Conservation (phyloP, 805 yeast species). For the Metschnikowia continentalis region DNA sequence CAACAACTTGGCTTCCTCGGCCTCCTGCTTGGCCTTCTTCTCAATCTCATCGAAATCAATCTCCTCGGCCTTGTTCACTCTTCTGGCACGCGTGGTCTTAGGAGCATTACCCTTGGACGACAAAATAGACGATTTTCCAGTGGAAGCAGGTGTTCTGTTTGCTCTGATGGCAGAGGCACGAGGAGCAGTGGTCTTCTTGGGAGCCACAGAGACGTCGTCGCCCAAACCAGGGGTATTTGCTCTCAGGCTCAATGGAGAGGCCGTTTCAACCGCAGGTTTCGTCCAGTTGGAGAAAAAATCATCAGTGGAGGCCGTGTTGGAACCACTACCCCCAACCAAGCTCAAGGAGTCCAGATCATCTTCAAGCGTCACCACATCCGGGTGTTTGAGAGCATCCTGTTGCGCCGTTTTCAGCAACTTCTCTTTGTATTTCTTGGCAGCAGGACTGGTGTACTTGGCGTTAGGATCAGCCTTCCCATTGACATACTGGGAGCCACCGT, state of each 20-base stretch:
- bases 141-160: constrained; percentile 25
- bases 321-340: constrained; percentile 30
- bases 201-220: constrained; percentile 26
- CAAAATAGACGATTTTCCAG: constrained; percentile 29
- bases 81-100: constrained; percentile 54
- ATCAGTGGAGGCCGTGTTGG: constrained; percentile 51
- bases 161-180: constrained; percentile 27
- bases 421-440: constrained; percentile 77
- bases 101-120: constrained; percentile 52
- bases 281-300: constrained; percentile 93
- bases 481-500: constrained; percentile 77
- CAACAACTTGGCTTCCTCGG: constrained; percentile 56
- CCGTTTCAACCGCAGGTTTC: constrained; percentile 58
- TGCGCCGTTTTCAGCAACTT: constrained; percentile 68
- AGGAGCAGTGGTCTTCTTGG: constrained; percentile 14
- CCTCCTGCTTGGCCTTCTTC: constrained; percentile 78
- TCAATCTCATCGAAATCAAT: constrained; percentile 60
- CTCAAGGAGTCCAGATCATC: constrained; percentile 68
- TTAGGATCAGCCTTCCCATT: constrained; percentile 54
- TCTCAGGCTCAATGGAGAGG: constrained; percentile 48
- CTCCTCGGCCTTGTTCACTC: constrained; percentile 45
- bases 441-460: constrained; percentile 73
- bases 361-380: constrained; percentile 74
- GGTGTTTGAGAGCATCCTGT: constrained; percentile 64
- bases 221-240: constrained; percentile 41